Percentiles rank a stretch among this genome's conserved stretches.
These are phyloP conservation scores for Medicago truncatula DNA, from an alignment of 306 rosid species.

Conservation along the genomic window MtrunA17r5.0-ANR NC_053049.1:19634001-19634500, in stretches of 20 bases:
- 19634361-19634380: slow-evolving; percentile 43
- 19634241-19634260: not conserved
- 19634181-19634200: slow-evolving; percentile 37
- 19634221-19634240: not conserved
- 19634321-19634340: slow-evolving; percentile 48
- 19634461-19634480: no score
- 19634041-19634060: slow-evolving; percentile 41
- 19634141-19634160: slow-evolving; percentile 48
- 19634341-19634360: slow-evolving; percentile 33
- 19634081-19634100: slow-evolving; percentile 47
- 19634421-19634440: not conserved
- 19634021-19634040: slow-evolving; percentile 44
- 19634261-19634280: no score
- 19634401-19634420: slow-evolving; percentile 4
- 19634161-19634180: slow-evolving; percentile 40
- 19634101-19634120: slow-evolving; percentile 48
- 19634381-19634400: slow-evolving; percentile 32
- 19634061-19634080: slow-evolving; percentile 39
- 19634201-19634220: no score
- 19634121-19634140: slow-evolving; percentile 37
- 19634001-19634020: slow-evolving; percentile 45
- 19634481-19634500: no score
- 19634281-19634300: not conserved
- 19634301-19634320: slow-evolving; percentile 52
- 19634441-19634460: no score